Evolutionary conservation across 495 filamentous ascomycete genomes (phyloP).

Genomic region (Aspergillus bridgeri): DNA sequence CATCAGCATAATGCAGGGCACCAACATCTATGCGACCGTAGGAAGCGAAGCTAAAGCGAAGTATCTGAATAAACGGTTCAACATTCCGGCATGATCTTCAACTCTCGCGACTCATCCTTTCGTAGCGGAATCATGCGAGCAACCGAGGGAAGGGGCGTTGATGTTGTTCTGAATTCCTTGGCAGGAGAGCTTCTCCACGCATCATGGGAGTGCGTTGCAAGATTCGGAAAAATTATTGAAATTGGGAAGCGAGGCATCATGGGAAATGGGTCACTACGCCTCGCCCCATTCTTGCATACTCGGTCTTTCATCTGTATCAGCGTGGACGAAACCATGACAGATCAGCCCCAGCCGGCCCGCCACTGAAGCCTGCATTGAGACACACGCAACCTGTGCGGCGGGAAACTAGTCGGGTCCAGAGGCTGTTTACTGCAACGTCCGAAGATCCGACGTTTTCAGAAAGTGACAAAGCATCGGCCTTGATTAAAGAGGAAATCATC

Average conservation of each 20-base stretch:
- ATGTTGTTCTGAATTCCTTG: slow-evolving; percentile 51
- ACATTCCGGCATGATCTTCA: slow-evolving; percentile 48
- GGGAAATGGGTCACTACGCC: slow-evolving; percentile 18
- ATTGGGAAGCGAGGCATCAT: slow-evolving; percentile 30
- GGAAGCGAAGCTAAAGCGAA: slow-evolving; percentile 36
- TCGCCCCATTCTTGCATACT: slow-evolving; percentile 35
- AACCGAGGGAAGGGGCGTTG: slow-evolving; percentile 47
- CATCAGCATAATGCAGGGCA: slow-evolving; percentile 8
- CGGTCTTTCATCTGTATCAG: slow-evolving; percentile 24
- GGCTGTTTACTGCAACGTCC: background rate
- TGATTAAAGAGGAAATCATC: slow-evolving; percentile 6
- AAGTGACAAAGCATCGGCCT: background rate
- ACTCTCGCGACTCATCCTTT: slow-evolving; percentile 44
- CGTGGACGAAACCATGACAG: background rate
- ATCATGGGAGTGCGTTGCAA: slow-evolving; percentile 50
- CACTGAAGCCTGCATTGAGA: background rate
- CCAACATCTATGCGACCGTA: slow-evolving; percentile 42
- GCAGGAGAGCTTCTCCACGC: slow-evolving; percentile 43
- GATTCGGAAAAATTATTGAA: slow-evolving; percentile 52
- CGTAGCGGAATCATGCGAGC: slow-evolving; percentile 35
- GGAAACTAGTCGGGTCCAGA: background rate
- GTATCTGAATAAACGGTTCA: slow-evolving; percentile 29
- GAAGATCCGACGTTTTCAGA: background rate
- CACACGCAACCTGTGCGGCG: background rate
- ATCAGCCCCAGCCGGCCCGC: background rate